Conservation (phyloP, 169 alveolate genomes). For the Plasmodium vivax region DNA sequence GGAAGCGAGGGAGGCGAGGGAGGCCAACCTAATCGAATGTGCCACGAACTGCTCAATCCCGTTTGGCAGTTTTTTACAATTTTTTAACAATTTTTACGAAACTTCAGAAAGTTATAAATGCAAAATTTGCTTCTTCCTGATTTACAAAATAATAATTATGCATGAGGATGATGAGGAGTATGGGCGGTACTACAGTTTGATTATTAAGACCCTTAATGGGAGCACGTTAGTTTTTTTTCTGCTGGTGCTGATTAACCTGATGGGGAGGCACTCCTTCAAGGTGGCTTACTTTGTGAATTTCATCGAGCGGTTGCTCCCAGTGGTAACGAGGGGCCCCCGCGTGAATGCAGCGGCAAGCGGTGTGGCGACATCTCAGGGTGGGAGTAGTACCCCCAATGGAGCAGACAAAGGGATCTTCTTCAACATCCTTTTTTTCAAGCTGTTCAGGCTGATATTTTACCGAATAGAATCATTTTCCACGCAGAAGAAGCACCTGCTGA, state of each 20-base stretch:
- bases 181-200: constrained; percentile 29
- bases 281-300: constrained; percentile 7
- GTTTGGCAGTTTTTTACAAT: constrained; percentile 12
- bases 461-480: constrained; percentile 20
- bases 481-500: constrained; percentile 41
- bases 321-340: constrained; percentile 4
- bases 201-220: constrained; percentile 4
- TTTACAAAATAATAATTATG: constrained; percentile 64
- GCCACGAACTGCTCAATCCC: neutral
- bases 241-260: constrained; percentile 19
- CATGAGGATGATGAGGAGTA: constrained; percentile 63
- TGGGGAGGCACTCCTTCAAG: constrained; percentile 24
- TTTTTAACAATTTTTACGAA: constrained; percentile 40
- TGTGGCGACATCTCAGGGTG: neutral
- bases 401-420: neutral
- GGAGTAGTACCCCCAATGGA: neutral
- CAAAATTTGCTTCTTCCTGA: constrained; percentile 10
- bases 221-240: constrained; percentile 33
- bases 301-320: constrained; percentile 46
- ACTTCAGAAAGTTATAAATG: constrained; percentile 16
- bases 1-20: neutral
- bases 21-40: neutral
- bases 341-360: neutral
- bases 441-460: constrained; percentile 28
- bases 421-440: constrained; percentile 51